A percentile compares a stretch with the other conserved stretches of the same genome.
phyloP scores from a whole-genome alignment of 2,329 filamentous ascomycete genomes.

The Cladosporium austrohemisphaericum region DNA sequence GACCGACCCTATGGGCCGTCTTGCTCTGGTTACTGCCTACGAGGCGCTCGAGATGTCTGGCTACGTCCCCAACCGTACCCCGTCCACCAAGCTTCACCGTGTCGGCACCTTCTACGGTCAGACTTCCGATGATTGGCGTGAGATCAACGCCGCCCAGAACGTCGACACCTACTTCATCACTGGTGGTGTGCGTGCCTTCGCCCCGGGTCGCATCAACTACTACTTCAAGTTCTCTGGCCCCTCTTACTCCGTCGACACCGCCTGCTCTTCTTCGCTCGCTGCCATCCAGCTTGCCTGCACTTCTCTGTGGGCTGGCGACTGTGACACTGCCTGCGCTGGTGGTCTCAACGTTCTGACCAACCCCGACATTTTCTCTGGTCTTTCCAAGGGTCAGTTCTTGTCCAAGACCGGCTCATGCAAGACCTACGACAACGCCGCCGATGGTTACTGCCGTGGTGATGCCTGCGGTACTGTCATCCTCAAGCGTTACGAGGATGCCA shows the following conservation, averaged over 20 bases:
- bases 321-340: conserved; percentile 75
- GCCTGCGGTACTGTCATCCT: conserved; percentile 70
- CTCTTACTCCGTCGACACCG: conserved; percentile 71
- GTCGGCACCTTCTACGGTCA: conserved; percentile 73
- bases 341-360: conserved; percentile 76
- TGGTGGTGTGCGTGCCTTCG: conserved; percentile 59
- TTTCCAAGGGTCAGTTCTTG: conserved; percentile 73
- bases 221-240: conserved; percentile 74
- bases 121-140: conserved; percentile 72
- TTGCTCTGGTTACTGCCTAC: conserved; percentile 72
- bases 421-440: conserved; percentile 74
- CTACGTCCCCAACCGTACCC: conserved; percentile 68
- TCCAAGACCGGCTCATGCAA: conserved; percentile 74
- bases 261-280: conserved; percentile 70
- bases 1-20: conserved; percentile 76
- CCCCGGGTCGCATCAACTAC: conserved; percentile 66
- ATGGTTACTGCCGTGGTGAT: conserved; percentile 80
- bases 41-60: conserved; percentile 80
- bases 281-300: conserved; percentile 70
- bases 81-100: conserved; percentile 60
- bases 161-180: conserved; percentile 68
- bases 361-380: conserved; percentile 72
- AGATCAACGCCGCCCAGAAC: conserved; percentile 69
- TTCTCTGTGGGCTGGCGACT: conserved; percentile 70
- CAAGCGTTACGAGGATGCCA: conserved; percentile 75